Evolutionary conservation across 2,329 filamentous ascomycete genomes (phyloP).

Genomic region (Elsinoe australis): DNA sequence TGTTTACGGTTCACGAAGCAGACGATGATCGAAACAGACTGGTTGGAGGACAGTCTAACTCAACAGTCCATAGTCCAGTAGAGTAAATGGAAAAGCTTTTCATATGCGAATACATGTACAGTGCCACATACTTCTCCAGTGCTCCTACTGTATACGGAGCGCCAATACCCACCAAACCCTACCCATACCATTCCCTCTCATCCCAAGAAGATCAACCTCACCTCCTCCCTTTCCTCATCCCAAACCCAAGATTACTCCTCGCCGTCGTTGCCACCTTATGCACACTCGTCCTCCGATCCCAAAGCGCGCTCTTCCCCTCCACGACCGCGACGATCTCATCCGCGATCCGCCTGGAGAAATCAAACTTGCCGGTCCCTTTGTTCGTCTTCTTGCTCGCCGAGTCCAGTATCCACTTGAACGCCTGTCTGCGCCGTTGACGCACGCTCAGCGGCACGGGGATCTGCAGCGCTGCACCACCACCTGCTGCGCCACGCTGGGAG

Average conservation of each 20-base stretch:
- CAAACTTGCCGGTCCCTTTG: slow-evolving; percentile 60
- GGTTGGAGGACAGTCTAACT: no score
- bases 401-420: slow-evolving; percentile 70
- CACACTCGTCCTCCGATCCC: slow-evolving; percentile 69
- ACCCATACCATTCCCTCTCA: neutral
- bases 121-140: neutral
- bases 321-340: slow-evolving; percentile 82
- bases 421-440: slow-evolving; percentile 21
- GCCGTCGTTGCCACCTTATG: slow-evolving; percentile 76
- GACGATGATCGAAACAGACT: no score
- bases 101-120: no score
- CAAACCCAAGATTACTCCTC: slow-evolving; percentile 58
- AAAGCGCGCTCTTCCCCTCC: slow-evolving; percentile 74
- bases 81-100: no score
- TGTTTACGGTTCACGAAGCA: no score
- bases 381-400: slow-evolving; percentile 71
- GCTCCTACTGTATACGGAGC: slow-evolving; percentile 11
- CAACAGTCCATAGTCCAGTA: no score
- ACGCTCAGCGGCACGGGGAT: slow-evolving; percentile 22
- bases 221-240: slow-evolving; percentile 25
- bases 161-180: no score
- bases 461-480: slow-evolving; percentile 60
- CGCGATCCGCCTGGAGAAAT: slow-evolving; percentile 70
- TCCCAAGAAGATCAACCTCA: neutral
- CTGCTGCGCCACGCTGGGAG: slow-evolving; percentile 66